phyloP scores from a whole-genome alignment of 2,329 filamentous ascomycete genomes.

The Hymenoscyphus salicellus region DNA sequence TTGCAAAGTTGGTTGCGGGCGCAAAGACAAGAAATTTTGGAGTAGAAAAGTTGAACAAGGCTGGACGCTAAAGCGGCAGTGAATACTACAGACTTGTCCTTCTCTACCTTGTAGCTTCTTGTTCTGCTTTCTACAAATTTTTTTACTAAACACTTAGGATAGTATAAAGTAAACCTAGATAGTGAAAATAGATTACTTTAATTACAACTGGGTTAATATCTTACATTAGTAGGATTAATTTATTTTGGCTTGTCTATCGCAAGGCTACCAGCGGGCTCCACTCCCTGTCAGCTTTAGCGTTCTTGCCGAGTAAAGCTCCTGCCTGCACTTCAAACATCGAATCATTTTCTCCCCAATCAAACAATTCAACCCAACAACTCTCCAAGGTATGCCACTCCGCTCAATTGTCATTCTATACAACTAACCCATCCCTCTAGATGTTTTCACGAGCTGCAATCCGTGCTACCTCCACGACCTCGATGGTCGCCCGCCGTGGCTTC shows the following conservation, averaged over 20 bases:
- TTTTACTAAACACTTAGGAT: too few relatives aligned
- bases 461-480: conserved; percentile 58
- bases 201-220: too few relatives aligned
- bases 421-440: conserved; percentile 59
- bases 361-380: conserved; percentile 20
- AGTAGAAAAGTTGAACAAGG: background rate
- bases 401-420: conserved; percentile 41
- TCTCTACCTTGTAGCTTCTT: too few relatives aligned
- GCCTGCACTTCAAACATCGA: conserved; percentile 22
- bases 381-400: conserved; percentile 24
- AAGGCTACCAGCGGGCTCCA: too few relatives aligned
- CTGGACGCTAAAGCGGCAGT: background rate
- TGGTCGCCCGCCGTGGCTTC: conserved; percentile 89
- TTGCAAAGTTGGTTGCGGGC: background rate
- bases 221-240: too few relatives aligned
- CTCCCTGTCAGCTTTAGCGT: conserved; percentile 10
- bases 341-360: conserved; percentile 18
- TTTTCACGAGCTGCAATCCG: conserved; percentile 68
- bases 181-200: too few relatives aligned
- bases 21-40: conserved; percentile 8
- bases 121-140: too few relatives aligned
- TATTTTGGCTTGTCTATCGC: too few relatives aligned
- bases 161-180: too few relatives aligned
- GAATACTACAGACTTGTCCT: too few relatives aligned
- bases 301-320: conserved; percentile 8